Evolutionary conservation across 768 basidiomycete genomes (phyloP), one percentile per base, ranked within the genome.

Genomic region (Holtermanniella nyarrowii): DNA sequence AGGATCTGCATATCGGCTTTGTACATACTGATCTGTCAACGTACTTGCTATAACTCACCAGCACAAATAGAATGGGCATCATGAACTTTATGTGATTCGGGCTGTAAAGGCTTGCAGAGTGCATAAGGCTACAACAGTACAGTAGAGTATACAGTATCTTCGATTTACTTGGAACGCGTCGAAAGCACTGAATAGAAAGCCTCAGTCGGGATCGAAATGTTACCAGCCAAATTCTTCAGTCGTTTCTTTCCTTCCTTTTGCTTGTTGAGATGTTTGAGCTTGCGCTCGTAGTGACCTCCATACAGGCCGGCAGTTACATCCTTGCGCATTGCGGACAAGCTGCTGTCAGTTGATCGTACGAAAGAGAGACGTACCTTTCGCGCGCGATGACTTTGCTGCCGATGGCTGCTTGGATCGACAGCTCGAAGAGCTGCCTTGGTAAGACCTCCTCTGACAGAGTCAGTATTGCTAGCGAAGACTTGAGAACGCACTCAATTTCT

Each of bases 231-330:
- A 55, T 81, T 80, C 74, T 93, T 96, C 79, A 97, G 84, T 54
- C 78, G 77, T 47, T 82, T 80, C 73, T 96, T 96, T 40, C 88
- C 83, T 69, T 88, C 88, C 73, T 95, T 95, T 72, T 99, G 93
- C 58, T 74, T 74, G 53, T 74, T 72, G 26, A 77, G 67, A 18
- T 74, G 74, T 59, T 77, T 76, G 61, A 74, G 58, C 66, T 95
- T 96, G 52, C 93, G 85, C 66, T 93, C 88, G 58, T 88, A 86
- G 68, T 95, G 88, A 80, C 87, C 89, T 69, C 91, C 90, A 60
- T 95, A 93, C 43, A 95, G 73, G 2, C 89, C 89, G 16, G 88
- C 90, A 0, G 90, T 95, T 16, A 97, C 93, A 59, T 99, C 75
- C 56, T 76, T 76, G 12, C 72, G 56, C 57, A 87, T 72, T 1